Conservation (phyloP, 2,329 filamentous ascomycete species). For the Fusarium phyllophilum region DNA sequence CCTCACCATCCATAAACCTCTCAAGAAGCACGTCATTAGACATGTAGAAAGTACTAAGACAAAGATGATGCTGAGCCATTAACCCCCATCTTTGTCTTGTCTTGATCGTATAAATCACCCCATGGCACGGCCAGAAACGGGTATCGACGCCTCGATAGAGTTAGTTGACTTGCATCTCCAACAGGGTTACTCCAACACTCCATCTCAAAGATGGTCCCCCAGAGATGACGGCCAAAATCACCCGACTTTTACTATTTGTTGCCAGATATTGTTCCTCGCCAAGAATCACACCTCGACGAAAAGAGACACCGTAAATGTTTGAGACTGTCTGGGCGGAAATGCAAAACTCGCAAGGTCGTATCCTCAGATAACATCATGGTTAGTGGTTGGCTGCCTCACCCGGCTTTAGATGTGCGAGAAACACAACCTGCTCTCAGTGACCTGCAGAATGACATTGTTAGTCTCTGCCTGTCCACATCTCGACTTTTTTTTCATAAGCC, state of each 20-base stretch:
- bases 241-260: constrained; percentile 18
- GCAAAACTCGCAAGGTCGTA: constrained; percentile 17
- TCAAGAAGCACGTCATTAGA: neutral
- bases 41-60: neutral
- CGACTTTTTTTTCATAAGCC: constrained; percentile 10
- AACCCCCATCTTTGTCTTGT: neutral
- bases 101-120: neutral
- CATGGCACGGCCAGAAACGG: constrained; percentile 26
- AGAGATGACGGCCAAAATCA: constrained; percentile 8
- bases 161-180: neutral
- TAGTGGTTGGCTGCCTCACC: constrained; percentile 10
- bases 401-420: constrained; percentile 42
- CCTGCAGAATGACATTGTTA: neutral
- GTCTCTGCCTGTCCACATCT: neutral
- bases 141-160: constrained; percentile 12
- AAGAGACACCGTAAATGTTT: neutral
- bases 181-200: neutral
- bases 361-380: neutral
- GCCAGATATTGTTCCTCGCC: constrained; percentile 26
- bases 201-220: constrained; percentile 2
- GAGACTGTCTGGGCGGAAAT: constrained; percentile 17
- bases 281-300: neutral
- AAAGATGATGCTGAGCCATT: neutral
- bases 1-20: neutral
- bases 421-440: neutral